These are phyloP conservation scores for Bipolaris oryzae DNA, from an alignment of 2,329 filamentous ascomycete species.

Conservation along the genomic window DNA sequence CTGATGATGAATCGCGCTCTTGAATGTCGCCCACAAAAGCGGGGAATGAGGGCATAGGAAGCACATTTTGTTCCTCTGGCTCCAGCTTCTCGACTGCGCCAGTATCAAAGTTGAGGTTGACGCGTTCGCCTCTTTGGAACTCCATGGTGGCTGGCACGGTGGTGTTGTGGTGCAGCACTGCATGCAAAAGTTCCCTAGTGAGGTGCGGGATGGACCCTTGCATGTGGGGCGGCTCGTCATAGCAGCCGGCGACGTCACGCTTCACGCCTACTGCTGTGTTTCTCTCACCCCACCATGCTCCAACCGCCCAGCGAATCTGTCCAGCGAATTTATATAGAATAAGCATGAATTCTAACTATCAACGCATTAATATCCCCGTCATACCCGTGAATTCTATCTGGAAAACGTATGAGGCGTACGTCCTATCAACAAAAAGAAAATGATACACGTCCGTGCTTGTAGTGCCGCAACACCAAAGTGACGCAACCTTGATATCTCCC, in stretches of 20 bases:
- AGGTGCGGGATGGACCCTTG: conserved; percentile 12
- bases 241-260: neutral
- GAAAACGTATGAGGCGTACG: too few relatives aligned
- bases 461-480: neutral
- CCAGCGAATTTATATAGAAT: too few relatives aligned
- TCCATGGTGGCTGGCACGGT: conserved; percentile 34
- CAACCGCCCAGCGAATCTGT: neutral
- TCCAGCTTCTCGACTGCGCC: conserved; percentile 54
- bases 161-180: neutral
- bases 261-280: neutral
- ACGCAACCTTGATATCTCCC: neutral
- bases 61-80: conserved; percentile 20
- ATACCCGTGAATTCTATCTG: too few relatives aligned
- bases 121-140: conserved; percentile 65
- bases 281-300: neutral
- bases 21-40: conserved; percentile 74
- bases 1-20: conserved; percentile 69
- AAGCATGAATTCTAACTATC: too few relatives aligned
- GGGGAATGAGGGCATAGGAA: conserved; percentile 23
- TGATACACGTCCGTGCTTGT: neutral
- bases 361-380: too few relatives aligned
- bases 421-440: neutral
- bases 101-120: conserved; percentile 65
- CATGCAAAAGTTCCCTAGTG: neutral
- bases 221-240: conserved; percentile 3